A percentile compares a stretch with the other conserved stretches of the same genome.
phyloP scores from a whole-genome alignment of 2,329 filamentous ascomycete species.

The Rutstroemia sp. region DNA sequence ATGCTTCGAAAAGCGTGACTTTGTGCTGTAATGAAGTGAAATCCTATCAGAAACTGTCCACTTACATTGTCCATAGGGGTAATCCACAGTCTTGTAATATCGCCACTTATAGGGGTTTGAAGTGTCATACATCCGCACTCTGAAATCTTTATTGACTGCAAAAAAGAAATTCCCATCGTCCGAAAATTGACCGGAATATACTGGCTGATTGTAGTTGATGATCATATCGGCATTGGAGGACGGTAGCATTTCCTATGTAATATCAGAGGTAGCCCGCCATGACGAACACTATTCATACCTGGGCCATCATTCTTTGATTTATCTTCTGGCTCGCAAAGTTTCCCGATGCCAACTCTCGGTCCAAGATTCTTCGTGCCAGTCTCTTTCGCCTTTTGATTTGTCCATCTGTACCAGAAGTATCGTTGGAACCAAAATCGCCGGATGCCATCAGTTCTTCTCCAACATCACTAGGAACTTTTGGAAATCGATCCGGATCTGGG shows the following conservation, averaged over 20 bases:
- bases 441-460: constrained; percentile 74
- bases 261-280: background rate
- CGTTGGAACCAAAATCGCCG: constrained; percentile 69
- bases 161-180: constrained; percentile 98
- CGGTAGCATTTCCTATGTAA: constrained; percentile 64
- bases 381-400: constrained; percentile 38
- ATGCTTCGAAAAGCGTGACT: too few relatives aligned
- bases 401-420: constrained; percentile 37
- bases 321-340: constrained; percentile 49
- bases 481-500: constrained; percentile 56
- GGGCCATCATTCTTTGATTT: constrained; percentile 59
- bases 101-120: constrained; percentile 93
- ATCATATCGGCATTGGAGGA: constrained; percentile 73
- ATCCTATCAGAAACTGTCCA: background rate
- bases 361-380: constrained; percentile 64
- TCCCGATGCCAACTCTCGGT: constrained; percentile 72
- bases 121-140: constrained; percentile 94
- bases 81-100: constrained; percentile 85
- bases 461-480: constrained; percentile 75
- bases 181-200: constrained; percentile 94
- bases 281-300: constrained; percentile 38
- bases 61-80: constrained; percentile 63
- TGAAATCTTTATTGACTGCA: constrained; percentile 84
- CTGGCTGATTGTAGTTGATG: constrained; percentile 76
- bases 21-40: too few relatives aligned